Evolutionary conservation across 2,329 filamentous ascomycete species (phyloP).

Genomic region (Talaromyces sp.): DNA sequence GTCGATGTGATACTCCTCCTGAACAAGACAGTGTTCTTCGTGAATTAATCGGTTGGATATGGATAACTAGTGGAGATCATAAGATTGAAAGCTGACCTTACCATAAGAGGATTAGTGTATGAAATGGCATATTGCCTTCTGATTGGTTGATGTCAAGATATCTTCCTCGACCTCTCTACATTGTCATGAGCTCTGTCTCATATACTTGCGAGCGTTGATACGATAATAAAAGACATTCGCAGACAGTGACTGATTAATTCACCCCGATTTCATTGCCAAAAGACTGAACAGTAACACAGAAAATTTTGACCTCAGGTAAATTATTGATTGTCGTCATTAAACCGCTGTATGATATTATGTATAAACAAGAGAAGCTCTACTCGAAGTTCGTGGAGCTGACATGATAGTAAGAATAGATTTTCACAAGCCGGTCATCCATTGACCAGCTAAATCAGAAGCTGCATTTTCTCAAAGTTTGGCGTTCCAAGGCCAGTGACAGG

Average conservation of each 20-base stretch:
- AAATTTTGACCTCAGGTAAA: not conserved
- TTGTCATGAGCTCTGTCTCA: not conserved
- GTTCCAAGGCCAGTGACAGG: constrained; percentile 32
- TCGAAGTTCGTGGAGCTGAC: not conserved
- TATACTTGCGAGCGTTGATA: not conserved
- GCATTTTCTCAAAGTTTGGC: not conserved
- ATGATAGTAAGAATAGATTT: not conserved
- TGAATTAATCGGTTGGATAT: not conserved
- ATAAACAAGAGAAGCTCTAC: not conserved
- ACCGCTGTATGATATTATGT: not conserved
- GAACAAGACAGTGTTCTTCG: not conserved
- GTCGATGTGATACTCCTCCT: not conserved
- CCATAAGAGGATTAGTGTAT: not conserved
- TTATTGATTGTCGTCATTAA: not conserved
- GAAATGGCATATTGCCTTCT: not conserved
- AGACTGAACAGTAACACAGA: not conserved
- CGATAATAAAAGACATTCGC: not conserved
- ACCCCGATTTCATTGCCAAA: not conserved
- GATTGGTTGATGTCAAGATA: not conserved
- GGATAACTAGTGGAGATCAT: not conserved
- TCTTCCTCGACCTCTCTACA: not conserved
- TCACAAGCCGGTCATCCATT: not conserved
- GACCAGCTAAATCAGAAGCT: not conserved
- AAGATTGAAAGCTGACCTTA: not conserved
- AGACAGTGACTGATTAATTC: not conserved